Evolutionary conservation across 179 eudicot species (phyloP).

Genomic region (Silene vulgaris): DNA sequence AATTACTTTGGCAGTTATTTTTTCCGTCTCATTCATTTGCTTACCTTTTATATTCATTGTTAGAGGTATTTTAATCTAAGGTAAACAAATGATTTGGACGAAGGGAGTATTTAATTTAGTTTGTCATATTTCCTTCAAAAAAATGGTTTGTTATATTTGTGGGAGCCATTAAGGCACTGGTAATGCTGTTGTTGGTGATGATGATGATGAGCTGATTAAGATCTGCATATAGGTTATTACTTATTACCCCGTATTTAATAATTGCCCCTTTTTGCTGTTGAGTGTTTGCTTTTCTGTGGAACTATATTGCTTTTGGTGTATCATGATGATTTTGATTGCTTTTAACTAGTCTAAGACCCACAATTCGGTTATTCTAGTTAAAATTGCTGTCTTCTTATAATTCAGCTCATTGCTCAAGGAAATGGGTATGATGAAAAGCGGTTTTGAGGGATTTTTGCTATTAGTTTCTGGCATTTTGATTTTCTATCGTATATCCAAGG

Average conservation of each 20-base stretch:
- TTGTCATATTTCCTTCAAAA: background rate
- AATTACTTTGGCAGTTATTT: too few species aligned
- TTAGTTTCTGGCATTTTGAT: slow-evolving; percentile 11
- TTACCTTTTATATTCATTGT: too few species aligned
- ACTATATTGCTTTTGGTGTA: background rate
- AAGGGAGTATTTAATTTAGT: background rate
- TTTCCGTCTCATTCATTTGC: too few species aligned
- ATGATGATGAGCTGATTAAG: slow-evolving; percentile 12
- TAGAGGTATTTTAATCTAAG: too few species aligned
- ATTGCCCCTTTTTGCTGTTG: background rate
- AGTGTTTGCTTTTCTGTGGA: background rate
- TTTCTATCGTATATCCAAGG: background rate
- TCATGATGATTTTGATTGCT: background rate
- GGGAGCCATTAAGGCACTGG: too few species aligned
- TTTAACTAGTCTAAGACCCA: background rate
- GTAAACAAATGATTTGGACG: too few species aligned
- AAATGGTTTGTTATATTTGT: too few species aligned
- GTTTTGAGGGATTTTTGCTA: background rate
- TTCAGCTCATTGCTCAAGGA: slow-evolving; percentile 13
- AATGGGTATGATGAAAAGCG: slow-evolving; percentile 1
- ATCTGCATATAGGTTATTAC: slow-evolving; percentile 23
- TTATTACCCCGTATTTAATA: background rate
- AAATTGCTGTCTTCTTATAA: background rate
- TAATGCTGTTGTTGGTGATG: too few species aligned
- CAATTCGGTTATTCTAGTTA: background rate